Evolutionary conservation across 2,329 filamentous ascomycete genomes (phyloP).

Genomic region (Paecilomyces sp.): DNA sequence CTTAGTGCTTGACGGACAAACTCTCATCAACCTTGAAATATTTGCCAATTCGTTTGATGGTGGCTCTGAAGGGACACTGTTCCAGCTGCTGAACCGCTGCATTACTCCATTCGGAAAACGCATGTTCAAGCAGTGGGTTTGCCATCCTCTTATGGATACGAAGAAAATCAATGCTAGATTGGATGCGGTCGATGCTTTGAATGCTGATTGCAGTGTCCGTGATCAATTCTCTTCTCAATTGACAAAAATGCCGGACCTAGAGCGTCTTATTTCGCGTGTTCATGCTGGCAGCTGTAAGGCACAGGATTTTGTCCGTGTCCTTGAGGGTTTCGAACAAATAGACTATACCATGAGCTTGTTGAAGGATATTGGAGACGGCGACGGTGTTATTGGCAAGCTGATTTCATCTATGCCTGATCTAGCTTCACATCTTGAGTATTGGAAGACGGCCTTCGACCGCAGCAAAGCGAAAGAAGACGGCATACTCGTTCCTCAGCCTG

Average conservation of each 20-base stretch:
- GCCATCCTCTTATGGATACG: constrained; percentile 84
- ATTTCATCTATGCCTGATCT: constrained; percentile 82
- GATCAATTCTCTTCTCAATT: constrained; percentile 86
- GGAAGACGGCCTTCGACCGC: constrained; percentile 89
- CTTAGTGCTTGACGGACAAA: constrained; percentile 88
- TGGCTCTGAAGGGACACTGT: constrained; percentile 76
- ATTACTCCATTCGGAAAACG: constrained; percentile 96
- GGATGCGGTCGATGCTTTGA: constrained; percentile 89
- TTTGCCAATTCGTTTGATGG: constrained; percentile 92
- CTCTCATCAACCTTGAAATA: constrained; percentile 93
- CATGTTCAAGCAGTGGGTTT: constrained; percentile 93
- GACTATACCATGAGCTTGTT: constrained; percentile 86
- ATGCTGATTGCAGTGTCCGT: constrained; percentile 70
- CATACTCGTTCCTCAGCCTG: constrained; percentile 74
- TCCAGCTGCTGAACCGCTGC: constrained; percentile 84
- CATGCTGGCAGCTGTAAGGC: constrained; percentile 86
- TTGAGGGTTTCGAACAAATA: constrained; percentile 97
- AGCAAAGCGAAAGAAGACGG: constrained; percentile 70
- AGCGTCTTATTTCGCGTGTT: constrained; percentile 86
- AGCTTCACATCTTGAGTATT: constrained; percentile 64
- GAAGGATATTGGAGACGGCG: constrained; percentile 63
- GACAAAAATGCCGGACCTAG: constrained; percentile 86
- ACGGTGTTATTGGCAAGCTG: constrained; percentile 77
- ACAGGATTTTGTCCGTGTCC: constrained; percentile 85
- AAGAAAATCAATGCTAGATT: constrained; percentile 85